Evolutionary conservation across 345 rosid genomes (phyloP).

Genomic region (Eucalyptus sp.): DNA sequence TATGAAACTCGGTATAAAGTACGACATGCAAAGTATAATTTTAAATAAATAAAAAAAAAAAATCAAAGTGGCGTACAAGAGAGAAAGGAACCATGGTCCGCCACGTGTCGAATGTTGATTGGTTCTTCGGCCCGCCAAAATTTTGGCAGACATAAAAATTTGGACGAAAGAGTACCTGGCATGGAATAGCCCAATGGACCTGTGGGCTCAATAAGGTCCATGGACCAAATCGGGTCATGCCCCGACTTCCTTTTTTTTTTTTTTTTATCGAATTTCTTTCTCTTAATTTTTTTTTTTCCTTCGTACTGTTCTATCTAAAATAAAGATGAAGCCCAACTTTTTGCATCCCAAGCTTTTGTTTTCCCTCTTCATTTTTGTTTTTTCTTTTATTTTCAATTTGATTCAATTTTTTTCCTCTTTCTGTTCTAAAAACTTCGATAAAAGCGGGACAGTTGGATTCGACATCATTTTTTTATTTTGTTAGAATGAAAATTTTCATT

Average conservation of each 20-base stretch:
- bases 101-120: not conserved
- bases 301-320: not conserved
- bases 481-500: not conserved
- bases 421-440: not conserved
- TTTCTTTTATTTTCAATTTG: not conserved
- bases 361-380: not conserved
- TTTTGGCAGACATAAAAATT: not conserved
- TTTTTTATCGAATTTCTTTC: not conserved
- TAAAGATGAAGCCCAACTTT: not conserved
- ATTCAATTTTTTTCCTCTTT: not conserved
- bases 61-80: not conserved
- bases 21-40: not conserved
- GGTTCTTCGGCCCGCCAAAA: not conserved
- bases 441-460: fast-evolving
- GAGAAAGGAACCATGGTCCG: not conserved
- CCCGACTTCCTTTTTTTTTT: not conserved
- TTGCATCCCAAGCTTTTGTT: not conserved
- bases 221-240: not conserved
- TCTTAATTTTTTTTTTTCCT: not conserved
- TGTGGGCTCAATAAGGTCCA: not conserved
- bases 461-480: fast-evolving
- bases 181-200: not conserved
- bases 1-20: not conserved
- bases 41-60: not conserved
- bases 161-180: not conserved